phyloP scores from a whole-genome alignment of 768 basidiomycete genomes.

The Kwoniella heveanensis region DNA sequence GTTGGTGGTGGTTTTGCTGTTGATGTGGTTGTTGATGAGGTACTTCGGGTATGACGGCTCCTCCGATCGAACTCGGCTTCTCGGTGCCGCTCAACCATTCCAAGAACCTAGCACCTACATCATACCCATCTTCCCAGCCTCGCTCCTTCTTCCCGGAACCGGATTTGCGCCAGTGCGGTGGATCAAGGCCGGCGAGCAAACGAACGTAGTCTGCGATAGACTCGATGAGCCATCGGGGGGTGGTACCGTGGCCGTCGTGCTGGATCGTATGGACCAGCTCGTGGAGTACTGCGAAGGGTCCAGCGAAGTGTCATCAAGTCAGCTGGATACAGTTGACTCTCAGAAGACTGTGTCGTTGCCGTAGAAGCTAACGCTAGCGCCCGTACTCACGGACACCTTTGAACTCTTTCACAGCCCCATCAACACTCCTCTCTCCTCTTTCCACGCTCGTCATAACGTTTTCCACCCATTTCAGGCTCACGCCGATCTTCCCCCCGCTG shows the following conservation, averaged over 20 bases:
- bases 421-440: constrained; percentile 18
- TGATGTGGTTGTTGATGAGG: background rate
- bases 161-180: constrained; percentile 41
- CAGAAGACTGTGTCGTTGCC: background rate
- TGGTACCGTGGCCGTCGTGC: constrained; percentile 37
- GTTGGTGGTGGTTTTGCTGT: background rate
- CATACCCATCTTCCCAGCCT: constrained; percentile 47
- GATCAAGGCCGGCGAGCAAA: constrained; percentile 30
- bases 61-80: background rate
- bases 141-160: constrained; percentile 35
- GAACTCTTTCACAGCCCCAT: constrained; percentile 38
- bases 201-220: constrained; percentile 45
- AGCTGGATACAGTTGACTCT: too few relatives aligned
- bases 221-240: constrained; percentile 45
- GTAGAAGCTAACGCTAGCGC: background rate
- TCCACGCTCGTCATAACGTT: constrained; percentile 28
- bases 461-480: constrained; percentile 41
- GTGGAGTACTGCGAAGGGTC: constrained; percentile 32
- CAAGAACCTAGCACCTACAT: constrained; percentile 43
- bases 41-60: background rate
- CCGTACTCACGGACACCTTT: constrained; percentile 48
- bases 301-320: background rate
- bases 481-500: constrained; percentile 30
- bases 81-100: constrained; percentile 31
- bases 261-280: constrained; percentile 48